These are phyloP conservation scores for Crithidia expoeki DNA, from an alignment of 208 protist genomes.

Conservation along the genomic window DNA sequence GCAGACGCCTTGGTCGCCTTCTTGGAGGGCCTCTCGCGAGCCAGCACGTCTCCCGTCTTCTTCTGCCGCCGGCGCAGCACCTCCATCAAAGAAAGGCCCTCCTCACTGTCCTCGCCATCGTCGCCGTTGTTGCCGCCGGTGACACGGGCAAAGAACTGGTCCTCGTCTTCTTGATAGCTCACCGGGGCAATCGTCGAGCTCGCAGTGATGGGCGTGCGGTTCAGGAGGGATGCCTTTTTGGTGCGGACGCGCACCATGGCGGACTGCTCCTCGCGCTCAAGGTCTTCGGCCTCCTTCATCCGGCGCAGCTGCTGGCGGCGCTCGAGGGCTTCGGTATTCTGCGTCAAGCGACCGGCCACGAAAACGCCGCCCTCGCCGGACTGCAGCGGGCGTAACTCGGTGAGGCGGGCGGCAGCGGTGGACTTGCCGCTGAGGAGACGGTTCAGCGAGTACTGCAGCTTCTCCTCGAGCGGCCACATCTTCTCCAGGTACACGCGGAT, in stretches of 20 bases:
- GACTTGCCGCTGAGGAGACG: conserved; percentile 90
- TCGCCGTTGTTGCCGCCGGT: conserved; percentile 42
- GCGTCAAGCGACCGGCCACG: conserved; percentile 32
- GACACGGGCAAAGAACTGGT: conserved; percentile 92
- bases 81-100: conserved; percentile 84
- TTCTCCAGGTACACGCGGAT: conserved; percentile 95
- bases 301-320: conserved; percentile 66
- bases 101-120: conserved; percentile 39
- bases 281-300: conserved; percentile 73
- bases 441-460: conserved; percentile 96
- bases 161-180: conserved; percentile 88
- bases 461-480: conserved; percentile 95
- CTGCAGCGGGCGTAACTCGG: conserved; percentile 73
- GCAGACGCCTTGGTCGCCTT: conserved; percentile 6
- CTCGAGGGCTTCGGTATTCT: conserved; percentile 63
- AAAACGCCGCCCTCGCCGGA: conserved; percentile 35
- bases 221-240: conserved; percentile 68
- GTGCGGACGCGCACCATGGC: conserved; percentile 85
- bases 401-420: conserved; percentile 61
- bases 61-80: conserved; percentile 65
- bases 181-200: conserved; percentile 56
- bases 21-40: conserved; percentile 31
- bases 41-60: conserved; percentile 34
- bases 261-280: conserved; percentile 82
- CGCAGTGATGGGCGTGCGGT: conserved; percentile 46